These are phyloP conservation scores for Clonostachys rosea DNA, from an alignment of 2,329 filamentous ascomycete genomes.

Conservation along the genomic window DNA sequence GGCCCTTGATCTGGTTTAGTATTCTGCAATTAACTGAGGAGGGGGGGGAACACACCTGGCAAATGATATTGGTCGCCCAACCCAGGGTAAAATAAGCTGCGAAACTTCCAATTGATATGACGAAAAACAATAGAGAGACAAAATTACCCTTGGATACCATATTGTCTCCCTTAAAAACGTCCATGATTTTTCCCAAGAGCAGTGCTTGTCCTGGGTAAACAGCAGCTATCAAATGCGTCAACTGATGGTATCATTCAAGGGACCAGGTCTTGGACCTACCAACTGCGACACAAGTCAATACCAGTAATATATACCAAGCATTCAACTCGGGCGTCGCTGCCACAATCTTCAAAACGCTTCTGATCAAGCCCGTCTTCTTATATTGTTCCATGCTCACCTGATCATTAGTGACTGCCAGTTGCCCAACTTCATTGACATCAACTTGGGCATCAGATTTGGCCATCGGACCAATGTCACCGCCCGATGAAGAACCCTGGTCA, in stretches of 20 bases:
- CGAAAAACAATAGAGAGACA: slow-evolving; percentile 42
- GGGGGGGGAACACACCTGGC: slow-evolving; percentile 5
- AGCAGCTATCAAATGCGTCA: neutral
- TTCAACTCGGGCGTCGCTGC: neutral
- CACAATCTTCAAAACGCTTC: neutral
- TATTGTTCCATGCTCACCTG: neutral
- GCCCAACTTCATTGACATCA: too few species aligned
- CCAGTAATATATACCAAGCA: neutral
- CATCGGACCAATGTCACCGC: too few species aligned
- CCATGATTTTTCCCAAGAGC: slow-evolving; percentile 13
- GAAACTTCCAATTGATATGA: slow-evolving; percentile 31
- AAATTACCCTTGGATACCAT: slow-evolving; percentile 28
- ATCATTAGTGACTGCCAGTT: too few species aligned
- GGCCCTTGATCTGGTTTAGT: slow-evolving; percentile 1
- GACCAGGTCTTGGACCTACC: neutral
- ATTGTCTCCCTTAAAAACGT: slow-evolving; percentile 10
- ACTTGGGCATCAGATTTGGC: too few species aligned
- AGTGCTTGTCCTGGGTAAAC: neutral
- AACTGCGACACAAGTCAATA: neutral
- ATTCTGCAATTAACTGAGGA: neutral
- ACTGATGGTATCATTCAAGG: slow-evolving; percentile 20
- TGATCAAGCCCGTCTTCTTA: too few species aligned
- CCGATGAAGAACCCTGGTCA: too few species aligned
- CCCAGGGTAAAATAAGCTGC: slow-evolving; percentile 23
- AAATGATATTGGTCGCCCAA: slow-evolving; percentile 11